Base-by-base conservation (phyloP, 805 yeast species). In the Candida mattraensis region DNA sequence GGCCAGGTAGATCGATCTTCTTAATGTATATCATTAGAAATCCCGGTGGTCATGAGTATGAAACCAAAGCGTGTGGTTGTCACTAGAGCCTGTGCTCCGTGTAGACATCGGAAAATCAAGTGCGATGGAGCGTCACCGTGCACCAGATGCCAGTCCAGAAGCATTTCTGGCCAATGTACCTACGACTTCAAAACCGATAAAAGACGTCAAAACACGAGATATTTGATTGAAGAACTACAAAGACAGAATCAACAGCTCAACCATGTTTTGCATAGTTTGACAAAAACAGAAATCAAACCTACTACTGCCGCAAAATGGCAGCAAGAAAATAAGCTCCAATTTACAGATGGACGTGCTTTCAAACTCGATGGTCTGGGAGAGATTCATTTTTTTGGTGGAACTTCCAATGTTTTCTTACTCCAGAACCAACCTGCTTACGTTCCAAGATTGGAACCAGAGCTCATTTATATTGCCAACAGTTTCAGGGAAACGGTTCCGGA, bases 111-210 rank as follows among this genome's bases (percentile, higher is more conserved):
- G 7, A 31, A 31, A 28, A 24, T 24, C 20, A 31, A 31, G 16
- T 31, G 35, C n/a, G 35, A 31, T 16, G 35, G 35, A 3, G 5
- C n/a, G 7, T 27, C 22, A 19, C 35, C 35, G 9, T 31, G 35
- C 12, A 13, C 35, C 7, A 31, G 22, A 12, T 31, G 18, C 61
- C 58, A 16, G 70, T 66, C 22, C 73, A 68, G 47, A 36, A 34
- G n/a, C 6, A 15, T 24, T 7, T 22, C 22, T 11, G 35, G 28
- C 3, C 20, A n/a, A 15, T 31, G 35, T 13, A 19, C 22, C 13
- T 31, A 23, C 17, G 35, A 31, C 17, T 31, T 19, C 17, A 24
- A 24, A 4, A 21, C 35, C 16, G 35, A 31, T 15, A 31, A 31
- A 12, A n/a, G 35, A 10, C 27, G 35, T 5, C 35, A 31, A 23